Conservation (phyloP, 2,329 filamentous ascomycete genomes). For the Coniochaeta ligniaria region DNA sequence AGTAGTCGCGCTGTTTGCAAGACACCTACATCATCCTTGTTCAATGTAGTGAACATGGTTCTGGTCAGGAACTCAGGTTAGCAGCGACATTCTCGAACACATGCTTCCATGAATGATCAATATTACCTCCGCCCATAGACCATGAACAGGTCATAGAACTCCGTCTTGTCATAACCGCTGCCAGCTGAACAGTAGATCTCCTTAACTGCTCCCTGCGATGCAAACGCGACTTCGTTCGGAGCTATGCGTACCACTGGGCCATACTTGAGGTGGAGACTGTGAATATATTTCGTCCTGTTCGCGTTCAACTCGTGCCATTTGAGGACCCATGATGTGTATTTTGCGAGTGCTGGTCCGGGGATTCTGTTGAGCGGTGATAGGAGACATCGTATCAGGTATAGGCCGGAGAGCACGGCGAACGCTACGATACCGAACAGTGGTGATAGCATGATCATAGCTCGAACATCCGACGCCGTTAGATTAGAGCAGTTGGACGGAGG, state of each 20-base stretch:
- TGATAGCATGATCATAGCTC: background rate
- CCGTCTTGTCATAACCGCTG: conserved; percentile 58
- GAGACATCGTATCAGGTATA: conserved; percentile 8
- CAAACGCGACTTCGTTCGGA: conserved; percentile 53
- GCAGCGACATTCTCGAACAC: background rate
- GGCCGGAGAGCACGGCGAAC: conserved; percentile 6
- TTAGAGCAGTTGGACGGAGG: background rate
- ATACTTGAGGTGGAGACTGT: conserved; percentile 45
- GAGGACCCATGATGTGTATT: conserved; percentile 41
- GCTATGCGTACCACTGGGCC: conserved; percentile 51
- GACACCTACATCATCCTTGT: conserved; percentile 41
- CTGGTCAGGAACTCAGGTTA: conserved; percentile 18
- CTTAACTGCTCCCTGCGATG: conserved; percentile 47
- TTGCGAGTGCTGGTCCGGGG: conserved; percentile 40
- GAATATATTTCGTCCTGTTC: conserved; percentile 46
- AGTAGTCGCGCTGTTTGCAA: background rate
- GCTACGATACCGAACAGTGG: background rate
- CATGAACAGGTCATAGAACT: conserved; percentile 55
- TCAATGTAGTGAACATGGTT: conserved; percentile 54
- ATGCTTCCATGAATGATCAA: background rate
- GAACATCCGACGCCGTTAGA: background rate
- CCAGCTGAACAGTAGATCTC: conserved; percentile 57
- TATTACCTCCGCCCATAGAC: conserved; percentile 47
- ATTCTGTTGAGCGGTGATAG: conserved; percentile 30
- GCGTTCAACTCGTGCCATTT: conserved; percentile 51